Evolutionary conservation across 192 early-diverging fungal species (phyloP), one percentile per base, ranked within the genome.

Genomic region (Linnemannia zychae): DNA sequence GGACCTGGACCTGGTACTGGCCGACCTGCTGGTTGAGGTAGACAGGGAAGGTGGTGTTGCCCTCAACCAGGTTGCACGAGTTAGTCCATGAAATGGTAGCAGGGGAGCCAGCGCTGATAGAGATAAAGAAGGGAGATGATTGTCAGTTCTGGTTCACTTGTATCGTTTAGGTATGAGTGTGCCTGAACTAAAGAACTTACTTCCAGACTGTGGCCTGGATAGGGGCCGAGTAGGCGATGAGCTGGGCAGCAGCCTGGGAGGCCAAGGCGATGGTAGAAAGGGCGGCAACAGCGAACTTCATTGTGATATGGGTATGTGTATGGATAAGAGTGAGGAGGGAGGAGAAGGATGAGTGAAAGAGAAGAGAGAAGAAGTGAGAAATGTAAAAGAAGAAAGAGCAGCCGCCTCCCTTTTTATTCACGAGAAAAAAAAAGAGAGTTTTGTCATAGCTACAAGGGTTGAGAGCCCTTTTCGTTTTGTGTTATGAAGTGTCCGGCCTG

Each of bases 11-110:
- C 50, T 84, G 76, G 53, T 40, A 71, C 1, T 16, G n/a, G 18
- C 72, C 71, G 22, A 60, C 63, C 72, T 84, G 76, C 24, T 74
- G 16, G 57, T 78, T 78, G 12, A 84, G 60, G 20, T 66, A 48
- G 57, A 84, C 78, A 15, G 76, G 76, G 44, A 75, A 84, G 33
- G 76, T 84, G 13, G 60, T 84, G 67, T 78, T 84, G 31, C 82
- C 72, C 22, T 48, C 33, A 40, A 77, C 28, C 1, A 74, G 63
- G 9, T 4, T 24, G 53, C 81, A 82, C 4, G 22, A 36, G 65
- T 82, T 82, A 6, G 69, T 68, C 81, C 81, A 82, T 3, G 75
- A 63, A 31, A 82, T 76, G 18, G 75, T 73, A 7, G 50, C 81
- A 17, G 67, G 7, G 38, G 48, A 5, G 36, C 81, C 81, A 40